These are phyloP conservation scores for Medicago ruthenica DNA, from an alignment of 306 rosid genomes.

Conservation along the genomic window DNA sequence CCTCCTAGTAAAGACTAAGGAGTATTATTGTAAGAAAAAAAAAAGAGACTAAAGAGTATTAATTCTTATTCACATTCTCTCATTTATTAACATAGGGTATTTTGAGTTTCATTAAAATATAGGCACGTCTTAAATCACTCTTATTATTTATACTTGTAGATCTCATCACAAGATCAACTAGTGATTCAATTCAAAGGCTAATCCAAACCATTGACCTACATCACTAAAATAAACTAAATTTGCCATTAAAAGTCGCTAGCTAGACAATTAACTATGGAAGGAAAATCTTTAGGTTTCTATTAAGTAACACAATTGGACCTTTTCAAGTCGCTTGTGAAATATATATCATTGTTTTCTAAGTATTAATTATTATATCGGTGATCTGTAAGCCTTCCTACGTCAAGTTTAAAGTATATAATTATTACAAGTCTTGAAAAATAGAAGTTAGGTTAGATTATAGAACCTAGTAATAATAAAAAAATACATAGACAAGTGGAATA, in stretches of 20 bases:
- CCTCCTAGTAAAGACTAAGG: background rate
- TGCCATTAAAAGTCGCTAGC: conserved; percentile 40
- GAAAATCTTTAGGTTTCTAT: conserved; percentile 3
- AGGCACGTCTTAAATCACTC: background rate
- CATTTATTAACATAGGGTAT: background rate
- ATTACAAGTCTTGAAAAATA: conserved; percentile 22
- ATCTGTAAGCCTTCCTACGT: conserved; percentile 17
- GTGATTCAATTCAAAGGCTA: conserved; percentile 43
- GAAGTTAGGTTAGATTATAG: conserved; percentile 23
- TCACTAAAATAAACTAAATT: conserved; percentile 39
- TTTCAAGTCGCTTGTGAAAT: conserved; percentile 30
- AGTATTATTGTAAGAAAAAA: background rate
- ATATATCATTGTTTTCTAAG: conserved; percentile 24
- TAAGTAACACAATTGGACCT: conserved; percentile 36
- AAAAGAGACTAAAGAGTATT: background rate
- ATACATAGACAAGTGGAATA: background rate
- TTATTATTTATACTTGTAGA: conserved; percentile 10
- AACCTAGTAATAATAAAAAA: conserved; percentile 16
- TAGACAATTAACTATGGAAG: conserved; percentile 29
- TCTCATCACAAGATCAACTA: conserved; percentile 18
- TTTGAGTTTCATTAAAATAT: background rate
- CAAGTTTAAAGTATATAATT: conserved; percentile 19
- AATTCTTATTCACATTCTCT: background rate
- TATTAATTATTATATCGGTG: conserved; percentile 1
- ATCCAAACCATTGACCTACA: conserved; percentile 47